phyloP scores from a whole-genome alignment of 2,329 filamentous ascomycete genomes.

The Seiridium unicorne region DNA sequence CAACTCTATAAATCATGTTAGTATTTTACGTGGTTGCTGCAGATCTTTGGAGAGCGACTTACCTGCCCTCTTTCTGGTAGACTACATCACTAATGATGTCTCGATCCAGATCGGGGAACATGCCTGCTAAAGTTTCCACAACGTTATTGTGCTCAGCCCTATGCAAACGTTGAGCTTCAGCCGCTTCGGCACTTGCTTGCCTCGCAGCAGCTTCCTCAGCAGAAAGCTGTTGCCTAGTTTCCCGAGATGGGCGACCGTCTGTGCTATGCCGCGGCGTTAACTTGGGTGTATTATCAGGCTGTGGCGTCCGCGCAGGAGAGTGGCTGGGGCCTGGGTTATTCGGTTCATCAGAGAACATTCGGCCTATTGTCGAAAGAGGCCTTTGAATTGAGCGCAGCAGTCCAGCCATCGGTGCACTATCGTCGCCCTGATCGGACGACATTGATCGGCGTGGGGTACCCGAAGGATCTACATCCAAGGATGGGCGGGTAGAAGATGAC shows the following conservation, averaged over 20 bases:
- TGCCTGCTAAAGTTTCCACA: conserved; percentile 89
- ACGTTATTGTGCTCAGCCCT: conserved; percentile 84
- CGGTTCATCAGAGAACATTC: conserved; percentile 81
- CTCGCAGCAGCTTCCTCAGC: conserved; percentile 86
- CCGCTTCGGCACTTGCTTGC: conserved; percentile 86
- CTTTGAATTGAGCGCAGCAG: conserved; percentile 87
- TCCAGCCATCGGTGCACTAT: conserved; percentile 79
- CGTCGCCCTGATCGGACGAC: conserved; percentile 58
- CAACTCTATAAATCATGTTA: conserved; percentile 44
- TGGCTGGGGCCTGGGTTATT: conserved; percentile 38
- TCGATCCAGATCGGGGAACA: conserved; percentile 94
- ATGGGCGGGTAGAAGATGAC: conserved; percentile 46
- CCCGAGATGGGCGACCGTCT: conserved; percentile 32
- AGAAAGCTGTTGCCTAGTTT: conserved; percentile 49
- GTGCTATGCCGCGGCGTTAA: conserved; percentile 29
- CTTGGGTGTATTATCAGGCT: conserved; percentile 32
- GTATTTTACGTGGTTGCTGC: neutral
- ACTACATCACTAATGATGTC: conserved; percentile 98
- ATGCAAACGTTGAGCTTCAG: conserved; percentile 81
- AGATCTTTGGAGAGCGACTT: conserved; percentile 35
- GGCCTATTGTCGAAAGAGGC: conserved; percentile 85
- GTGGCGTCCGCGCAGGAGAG: conserved; percentile 29
- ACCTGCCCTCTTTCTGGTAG: conserved; percentile 91
- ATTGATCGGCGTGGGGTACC: conserved; percentile 51
- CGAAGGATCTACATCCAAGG: conserved; percentile 37